Conservation (phyloP, 2,329 filamentous ascomycete genomes). For the Neofusicoccum umdonicola region DNA sequence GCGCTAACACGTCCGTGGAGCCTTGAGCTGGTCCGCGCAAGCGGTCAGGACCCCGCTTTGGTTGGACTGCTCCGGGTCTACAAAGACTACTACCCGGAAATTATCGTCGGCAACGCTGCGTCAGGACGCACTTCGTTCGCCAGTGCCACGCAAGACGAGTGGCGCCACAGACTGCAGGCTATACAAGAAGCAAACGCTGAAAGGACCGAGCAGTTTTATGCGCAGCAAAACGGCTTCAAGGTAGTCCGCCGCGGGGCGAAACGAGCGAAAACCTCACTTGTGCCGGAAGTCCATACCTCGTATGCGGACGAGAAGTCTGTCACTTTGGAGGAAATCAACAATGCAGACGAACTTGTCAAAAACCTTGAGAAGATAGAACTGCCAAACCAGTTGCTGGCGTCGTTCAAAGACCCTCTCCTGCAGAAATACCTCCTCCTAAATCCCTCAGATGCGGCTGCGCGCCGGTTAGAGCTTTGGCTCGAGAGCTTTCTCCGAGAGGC, state of each 20-base stretch:
- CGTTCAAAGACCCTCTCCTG: slow-evolving; percentile 71
- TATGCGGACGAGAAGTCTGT: slow-evolving; percentile 53
- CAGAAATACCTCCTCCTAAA: slow-evolving; percentile 70
- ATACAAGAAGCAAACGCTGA: slow-evolving; percentile 60
- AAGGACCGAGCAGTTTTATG: slow-evolving; percentile 37
- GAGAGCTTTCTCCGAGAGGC: slow-evolving; percentile 13
- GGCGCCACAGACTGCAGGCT: slow-evolving; percentile 65
- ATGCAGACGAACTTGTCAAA: slow-evolving; percentile 65
- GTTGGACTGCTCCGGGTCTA: slow-evolving; percentile 75
- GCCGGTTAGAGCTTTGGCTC: slow-evolving; percentile 36
- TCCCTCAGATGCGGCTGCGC: slow-evolving; percentile 27
- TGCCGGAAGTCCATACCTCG: slow-evolving; percentile 71
- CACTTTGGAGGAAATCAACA: slow-evolving; percentile 73
- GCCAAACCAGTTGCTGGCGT: slow-evolving; percentile 77
- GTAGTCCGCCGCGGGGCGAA: slow-evolving; percentile 56
- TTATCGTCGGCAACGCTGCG: slow-evolving; percentile 70
- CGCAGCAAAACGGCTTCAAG: slow-evolving; percentile 58
- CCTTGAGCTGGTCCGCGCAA: slow-evolving; percentile 48
- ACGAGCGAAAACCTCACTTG: slow-evolving; percentile 49
- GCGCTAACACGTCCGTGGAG: slow-evolving; percentile 23
- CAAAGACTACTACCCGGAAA: slow-evolving; percentile 88
- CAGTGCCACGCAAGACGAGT: slow-evolving; percentile 67
- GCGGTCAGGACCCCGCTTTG: slow-evolving; percentile 67
- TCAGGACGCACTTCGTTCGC: slow-evolving; percentile 38
- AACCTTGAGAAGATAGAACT: slow-evolving; percentile 76